A percentile compares a stretch with the other conserved stretches of the same genome.
Evolutionary conservation across 352 stramenopile genomes (phyloP).

Genomic region (Phytophthora uliginosa): DNA sequence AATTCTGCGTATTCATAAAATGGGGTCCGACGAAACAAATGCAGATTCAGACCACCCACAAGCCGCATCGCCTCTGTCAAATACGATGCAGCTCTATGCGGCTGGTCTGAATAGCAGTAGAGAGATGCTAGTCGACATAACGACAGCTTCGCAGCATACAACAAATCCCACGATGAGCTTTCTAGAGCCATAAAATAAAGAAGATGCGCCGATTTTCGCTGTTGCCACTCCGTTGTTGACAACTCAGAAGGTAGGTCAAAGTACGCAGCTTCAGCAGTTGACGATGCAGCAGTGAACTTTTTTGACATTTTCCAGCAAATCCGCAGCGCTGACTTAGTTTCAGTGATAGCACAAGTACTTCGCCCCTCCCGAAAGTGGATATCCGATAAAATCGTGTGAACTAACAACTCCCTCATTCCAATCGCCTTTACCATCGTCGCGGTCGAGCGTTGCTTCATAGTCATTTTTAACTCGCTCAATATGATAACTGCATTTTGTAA

Average conservation of each 20-base stretch:
- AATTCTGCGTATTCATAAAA: conserved; percentile 78
- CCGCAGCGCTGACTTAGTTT: conserved; percentile 68
- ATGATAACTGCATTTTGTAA: conserved; percentile 31
- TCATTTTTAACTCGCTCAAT: conserved; percentile 24
- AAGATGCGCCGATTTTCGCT: conserved; percentile 33
- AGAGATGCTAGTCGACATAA: conserved; percentile 72
- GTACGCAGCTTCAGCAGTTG: conserved; percentile 14
- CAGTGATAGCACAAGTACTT: conserved; percentile 49
- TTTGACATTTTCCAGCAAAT: conserved; percentile 78
- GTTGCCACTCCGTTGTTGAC: conserved; percentile 13
- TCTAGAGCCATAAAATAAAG: conserved; percentile 75
- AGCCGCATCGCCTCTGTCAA: conserved; percentile 77
- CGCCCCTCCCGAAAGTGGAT: conserved; percentile 63
- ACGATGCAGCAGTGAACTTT: conserved; percentile 41
- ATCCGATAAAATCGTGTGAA: conserved; percentile 63
- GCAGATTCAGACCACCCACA: conserved; percentile 67
- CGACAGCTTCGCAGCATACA: conserved; percentile 63
- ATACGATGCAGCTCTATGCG: conserved; percentile 62
- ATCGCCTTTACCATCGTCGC: conserved; percentile 41
- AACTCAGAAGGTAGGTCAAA: conserved; percentile 62
- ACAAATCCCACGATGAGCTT: conserved; percentile 78
- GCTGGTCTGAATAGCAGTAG: conserved; percentile 60
- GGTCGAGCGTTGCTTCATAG: conserved; percentile 10
- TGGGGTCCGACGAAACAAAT: conserved; percentile 60
- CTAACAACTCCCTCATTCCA: conserved; percentile 62